Base-by-base conservation (phyloP, 23 red algal species). In the Gracilariopsis chorda region DNA sequence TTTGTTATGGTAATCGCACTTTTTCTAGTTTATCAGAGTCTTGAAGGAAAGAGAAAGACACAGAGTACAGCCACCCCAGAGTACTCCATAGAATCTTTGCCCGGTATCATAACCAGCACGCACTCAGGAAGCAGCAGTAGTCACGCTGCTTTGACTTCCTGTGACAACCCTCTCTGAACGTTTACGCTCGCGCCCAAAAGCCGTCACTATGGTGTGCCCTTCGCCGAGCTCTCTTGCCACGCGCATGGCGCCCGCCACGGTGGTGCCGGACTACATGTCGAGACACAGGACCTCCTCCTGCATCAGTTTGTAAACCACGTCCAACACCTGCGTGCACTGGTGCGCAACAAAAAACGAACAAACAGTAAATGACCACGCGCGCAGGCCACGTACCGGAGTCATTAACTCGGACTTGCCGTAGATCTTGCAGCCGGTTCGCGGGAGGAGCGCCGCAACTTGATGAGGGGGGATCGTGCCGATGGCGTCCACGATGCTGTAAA, bases 351-450 rank as follows among this genome's bases (percentile, higher is more conserved):
- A 96, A 88, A n/a, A 96, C 94, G 48, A 92, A 78, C 29, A 96
- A 49, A 36, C 79, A 92, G 8, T 70, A n/a, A 34, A 65, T 96
- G 93, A 40, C 94, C 94, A 16, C 81, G 77, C 35, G 88, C 73
- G 23, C 52, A 12, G 1, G 88, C 94, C 14, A 96, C 48, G 7
- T 92, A 40, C 33, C 88, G 82, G 2, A 96, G 82, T 87, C 77
- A 95, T 70, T 52, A 95, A 95, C 86, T 95, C 93, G 27, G 78
- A 61, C 62, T 95, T 95, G 28, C 93, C 93, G 69, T 95, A 95
- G 23, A 95, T 95, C 60, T 83, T 71, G 93, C 93, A 95, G 30
- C 93, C 77, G 12, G 93, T 95, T 87, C 60, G 7, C 64, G 57
- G 21, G 93, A 95, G 28, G 93, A 74, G 42, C 80, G 61, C 40